Base-by-base conservation (phyloP, 352 stramenopile genomes). In the Pythium periplocum region DNA sequence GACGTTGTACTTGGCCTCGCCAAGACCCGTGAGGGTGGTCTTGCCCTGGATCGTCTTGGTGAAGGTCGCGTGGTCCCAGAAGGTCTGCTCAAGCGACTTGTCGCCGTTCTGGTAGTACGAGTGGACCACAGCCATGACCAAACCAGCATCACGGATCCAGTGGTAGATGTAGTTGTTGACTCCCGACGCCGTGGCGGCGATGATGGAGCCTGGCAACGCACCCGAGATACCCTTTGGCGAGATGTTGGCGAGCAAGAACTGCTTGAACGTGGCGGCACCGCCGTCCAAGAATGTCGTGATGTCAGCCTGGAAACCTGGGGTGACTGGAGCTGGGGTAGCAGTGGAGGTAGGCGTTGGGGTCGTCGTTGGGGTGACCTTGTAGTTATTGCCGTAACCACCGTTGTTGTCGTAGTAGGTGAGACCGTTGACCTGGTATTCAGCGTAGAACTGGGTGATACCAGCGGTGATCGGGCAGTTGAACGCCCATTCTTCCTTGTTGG, bases 1-100 rank as follows among this genome's bases (percentile, higher is more conserved):
- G 34, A 67, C 60, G 34, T 59, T 55, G 54, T 67, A 67, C 60
- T 67, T 67, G 49, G 60, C 60, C 42, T 67, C 60, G 31, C 60
- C 60, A 3, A 59, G 46, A 4, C 51, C 51, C 9, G 45, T 59
- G 2, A 59, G 40, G n/a, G 57, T 64, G 5, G 51, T 55, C 11
- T 59, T 45, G 6, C 51, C 50, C 40, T 64, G 57, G 33, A 64
- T 38, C 34, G 47, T 50, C 57, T 64, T 64, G 45, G 51, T 64
- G 57, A 64, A 64, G 7, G 57, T 45, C 35, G 51, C 57, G 47
- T 64, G 57, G 51, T 64, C 57, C 57, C 57, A 64, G 51, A 64
- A 59, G 7, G 51, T 59, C 36, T 54, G 43, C 47, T 64, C 57
- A 26, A 59, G 57, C 30, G 43, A 36, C 39, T 32, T 45, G 47